Evolutionary conservation across 202 grass and related monocot species (phyloP).

Genomic region (Cymbopogon flexuosus): DNA sequence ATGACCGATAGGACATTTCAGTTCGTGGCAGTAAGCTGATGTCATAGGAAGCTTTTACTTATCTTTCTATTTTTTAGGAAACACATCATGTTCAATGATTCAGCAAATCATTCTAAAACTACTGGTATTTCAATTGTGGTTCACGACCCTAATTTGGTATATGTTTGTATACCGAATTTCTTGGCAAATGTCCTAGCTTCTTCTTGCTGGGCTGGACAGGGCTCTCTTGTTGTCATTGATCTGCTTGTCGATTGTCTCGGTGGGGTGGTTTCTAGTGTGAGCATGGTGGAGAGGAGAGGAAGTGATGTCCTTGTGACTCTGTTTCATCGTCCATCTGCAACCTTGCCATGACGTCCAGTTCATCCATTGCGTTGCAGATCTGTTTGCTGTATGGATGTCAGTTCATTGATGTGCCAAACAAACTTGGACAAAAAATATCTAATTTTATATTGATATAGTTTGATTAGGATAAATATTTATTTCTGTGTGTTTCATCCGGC

Average conservation of each 20-base stretch:
- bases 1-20: background rate
- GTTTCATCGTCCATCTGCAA: background rate
- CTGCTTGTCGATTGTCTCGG: background rate
- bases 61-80: background rate
- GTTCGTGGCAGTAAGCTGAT: background rate
- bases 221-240: background rate
- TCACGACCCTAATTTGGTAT: background rate
- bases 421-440: too few relatives aligned
- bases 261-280: background rate
- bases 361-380: background rate
- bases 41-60: too few relatives aligned
- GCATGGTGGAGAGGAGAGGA: background rate
- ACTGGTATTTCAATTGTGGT: background rate
- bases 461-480: too few relatives aligned
- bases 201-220: background rate
- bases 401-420: too few relatives aligned
- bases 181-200: background rate
- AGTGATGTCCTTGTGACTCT: background rate
- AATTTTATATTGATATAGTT: too few relatives aligned
- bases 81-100: background rate
- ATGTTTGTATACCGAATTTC: background rate
- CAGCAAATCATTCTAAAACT: background rate
- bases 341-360: background rate
- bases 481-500: background rate
- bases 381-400: background rate